These are phyloP conservation scores for Diversispora epigaea DNA, from an alignment of 192 early-diverging fungal genomes.

Conservation along the genomic window DNA sequence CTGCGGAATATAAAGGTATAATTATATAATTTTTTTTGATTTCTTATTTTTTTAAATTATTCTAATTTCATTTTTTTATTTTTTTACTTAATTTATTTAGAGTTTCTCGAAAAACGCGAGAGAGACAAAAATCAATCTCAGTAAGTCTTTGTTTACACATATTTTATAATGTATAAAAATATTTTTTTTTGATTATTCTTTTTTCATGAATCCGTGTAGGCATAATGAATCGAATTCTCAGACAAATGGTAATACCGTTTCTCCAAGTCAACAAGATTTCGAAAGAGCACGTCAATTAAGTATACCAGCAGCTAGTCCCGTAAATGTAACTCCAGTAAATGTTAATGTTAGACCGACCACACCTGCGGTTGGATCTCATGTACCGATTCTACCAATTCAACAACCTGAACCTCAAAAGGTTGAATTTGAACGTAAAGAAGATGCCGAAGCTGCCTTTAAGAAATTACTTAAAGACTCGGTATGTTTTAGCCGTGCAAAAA, in stretches of 20 bases:
- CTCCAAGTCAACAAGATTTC: slow-evolving; percentile 33
- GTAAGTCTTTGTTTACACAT: not conserved
- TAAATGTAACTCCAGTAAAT: slow-evolving; percentile 32
- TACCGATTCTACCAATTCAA: slow-evolving; percentile 12
- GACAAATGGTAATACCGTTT: slow-evolving; percentile 31
- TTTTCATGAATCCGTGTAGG: not conserved
- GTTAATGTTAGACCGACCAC: slow-evolving; percentile 12
- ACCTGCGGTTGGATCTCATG: slow-evolving; percentile 15
- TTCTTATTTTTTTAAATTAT: not conserved
- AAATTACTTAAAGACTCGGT: slow-evolving; percentile 71
- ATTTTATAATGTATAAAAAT: not conserved
- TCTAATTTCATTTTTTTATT: not conserved
- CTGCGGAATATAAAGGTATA: slow-evolving; percentile 65
- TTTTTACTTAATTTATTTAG: slow-evolving; percentile 25
- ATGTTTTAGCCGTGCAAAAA: slow-evolving; percentile 7
- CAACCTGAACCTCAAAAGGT: slow-evolving; percentile 25
- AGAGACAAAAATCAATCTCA: slow-evolving; percentile 35
- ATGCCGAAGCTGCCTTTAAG: slow-evolving; percentile 79
- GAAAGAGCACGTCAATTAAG: slow-evolving; percentile 24
- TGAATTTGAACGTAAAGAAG: slow-evolving; percentile 75
- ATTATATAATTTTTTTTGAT: not conserved
- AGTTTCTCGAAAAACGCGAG: slow-evolving; percentile 41
- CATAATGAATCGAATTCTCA: not conserved
- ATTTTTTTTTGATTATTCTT: not conserved
- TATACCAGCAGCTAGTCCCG: slow-evolving; percentile 22